Base-by-base conservation (phyloP, 2,329 filamentous ascomycete species). In the Pseudogymnoascus sp. region DNA sequence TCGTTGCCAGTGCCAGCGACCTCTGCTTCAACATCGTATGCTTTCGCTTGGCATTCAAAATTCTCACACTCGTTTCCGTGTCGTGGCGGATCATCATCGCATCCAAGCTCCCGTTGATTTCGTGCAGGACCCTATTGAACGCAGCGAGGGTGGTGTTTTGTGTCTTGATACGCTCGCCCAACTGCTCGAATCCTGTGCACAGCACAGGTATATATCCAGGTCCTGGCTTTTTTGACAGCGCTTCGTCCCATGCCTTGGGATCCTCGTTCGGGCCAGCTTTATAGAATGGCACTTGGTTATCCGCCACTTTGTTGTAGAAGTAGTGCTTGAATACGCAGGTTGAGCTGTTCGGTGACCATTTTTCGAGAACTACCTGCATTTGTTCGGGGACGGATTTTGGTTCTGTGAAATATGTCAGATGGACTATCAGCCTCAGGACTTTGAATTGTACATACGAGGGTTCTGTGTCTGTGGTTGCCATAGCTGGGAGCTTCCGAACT, bases 271-370 rank as follows among this genome's bases (percentile, higher is more conserved):
- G 78, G 14, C 83, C 80, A 1, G 89, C 89, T 67, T 86, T 84
- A 75, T 89, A 92, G 74, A 89, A 92, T 10, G 89, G 89, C n/a
- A 88, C 86, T 72, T 83, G 82, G 61, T 84, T 83, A 70, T 89
- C 84, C 66, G 89, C 86, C 66, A 92, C 89, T 68, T 90, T 86
- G 77, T 94, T 94, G 80, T 94, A 95, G 74, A 94, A 91, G 78
- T 93, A 93, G 72, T 89, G 80, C 74, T 91, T 89, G 77, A 94
- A 91, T 28, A 83, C 84, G 69, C 89, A 92, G 72, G 84, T 85
- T 21, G 84, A 81, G 73, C 81, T 83, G 25, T 80, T 75, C 1
- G 89, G 86, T 65, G 89, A 81, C 90, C 90, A 94, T 76, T 92
- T 92, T 65, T 84, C 79, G 61, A 84, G 78, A 42, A 94, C 81